Evolutionary conservation across 2,329 filamentous ascomycete species (phyloP), one percentile per base, ranked within the genome.

Genomic region (Madurella fahalii): DNA sequence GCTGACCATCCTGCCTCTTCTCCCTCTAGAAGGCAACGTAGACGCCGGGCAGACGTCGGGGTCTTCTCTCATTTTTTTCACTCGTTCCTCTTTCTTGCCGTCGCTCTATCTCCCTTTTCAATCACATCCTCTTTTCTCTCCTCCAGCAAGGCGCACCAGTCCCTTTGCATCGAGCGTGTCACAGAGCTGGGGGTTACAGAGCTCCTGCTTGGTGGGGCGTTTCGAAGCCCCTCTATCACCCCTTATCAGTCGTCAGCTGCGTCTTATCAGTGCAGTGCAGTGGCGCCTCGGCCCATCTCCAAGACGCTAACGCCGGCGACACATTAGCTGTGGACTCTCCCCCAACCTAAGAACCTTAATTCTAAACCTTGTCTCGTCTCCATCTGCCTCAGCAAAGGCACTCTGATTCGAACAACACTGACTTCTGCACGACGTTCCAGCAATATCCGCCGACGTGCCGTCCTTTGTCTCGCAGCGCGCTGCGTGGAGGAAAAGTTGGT

Each of bases 181-280:
- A 12, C 31, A 7, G 31, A 34, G 31, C 7, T 12, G 31, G 31
- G 7, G 34, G 13, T 37, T 15, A 37, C 34, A 37, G 34, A 11
- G 13, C 7, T 37, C 13, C 11, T 37, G 34, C 37, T 47, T 53
- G 40, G 47, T 48, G 51, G 43, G 50, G 41, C 40, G 2, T 9
- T 46, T 32, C 42, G 37, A 30, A 12, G 40, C 44, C 48, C 43
- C 50, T 46, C 40, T 37, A 31, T 39, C 40, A 31, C 25, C 43
- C 43, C 47, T 54, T 54, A 47, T 51, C 52, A 42, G 46, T 34
- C 32, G 18, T 25, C 34, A 37, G 40, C 40, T 31, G 39, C 18
- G 9, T 31, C 52, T 49, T 50, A 49, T 49, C 13, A n/a, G 5
- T 13, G 16, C 34, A 18, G 30, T 17, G n/a, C 32, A 41, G 46